Conservation (phyloP, 208 protist species). For the Angomonas deanei region DNA sequence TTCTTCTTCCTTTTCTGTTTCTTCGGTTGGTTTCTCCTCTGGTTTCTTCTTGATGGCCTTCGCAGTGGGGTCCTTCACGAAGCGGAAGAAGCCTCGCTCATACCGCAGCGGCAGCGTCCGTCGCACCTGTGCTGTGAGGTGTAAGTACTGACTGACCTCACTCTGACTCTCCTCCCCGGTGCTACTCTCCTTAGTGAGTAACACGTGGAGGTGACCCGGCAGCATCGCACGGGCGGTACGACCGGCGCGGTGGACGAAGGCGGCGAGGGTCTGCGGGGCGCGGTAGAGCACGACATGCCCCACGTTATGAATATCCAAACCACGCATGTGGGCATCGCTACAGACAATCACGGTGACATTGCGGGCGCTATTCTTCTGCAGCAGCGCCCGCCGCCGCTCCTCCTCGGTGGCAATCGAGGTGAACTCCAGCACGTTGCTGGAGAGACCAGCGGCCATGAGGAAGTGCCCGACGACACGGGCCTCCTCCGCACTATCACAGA, state of each 20-base stretch:
- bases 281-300: conserved; percentile 91
- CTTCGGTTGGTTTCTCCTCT: background rate
- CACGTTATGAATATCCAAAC: conserved; percentile 85
- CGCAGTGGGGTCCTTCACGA: conserved; percentile 32
- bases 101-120: conserved; percentile 63
- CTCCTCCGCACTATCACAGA: conserved; percentile 83
- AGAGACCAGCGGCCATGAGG: conserved; percentile 62
- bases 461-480: conserved; percentile 86
- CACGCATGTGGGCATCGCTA: conserved; percentile 87
- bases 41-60: background rate
- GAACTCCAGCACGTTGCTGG: conserved; percentile 63
- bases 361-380: conserved; percentile 14
- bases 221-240: conserved; percentile 93
- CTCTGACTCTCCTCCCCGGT: conserved; percentile 50
- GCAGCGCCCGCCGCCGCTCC: conserved; percentile 66
- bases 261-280: conserved; percentile 79
- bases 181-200: conserved; percentile 67
- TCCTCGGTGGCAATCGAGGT: conserved; percentile 70
- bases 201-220: conserved; percentile 66
- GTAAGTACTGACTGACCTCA: conserved; percentile 69
- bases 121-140: conserved; percentile 21
- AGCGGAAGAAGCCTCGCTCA: conserved; percentile 80
- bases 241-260: conserved; percentile 96
- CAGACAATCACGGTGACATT: conserved; percentile 55
- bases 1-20: conserved; percentile 3